Evolutionary conservation across 352 stramenopile genomes (phyloP).

Genomic region (Blastocystis sp.): DNA sequence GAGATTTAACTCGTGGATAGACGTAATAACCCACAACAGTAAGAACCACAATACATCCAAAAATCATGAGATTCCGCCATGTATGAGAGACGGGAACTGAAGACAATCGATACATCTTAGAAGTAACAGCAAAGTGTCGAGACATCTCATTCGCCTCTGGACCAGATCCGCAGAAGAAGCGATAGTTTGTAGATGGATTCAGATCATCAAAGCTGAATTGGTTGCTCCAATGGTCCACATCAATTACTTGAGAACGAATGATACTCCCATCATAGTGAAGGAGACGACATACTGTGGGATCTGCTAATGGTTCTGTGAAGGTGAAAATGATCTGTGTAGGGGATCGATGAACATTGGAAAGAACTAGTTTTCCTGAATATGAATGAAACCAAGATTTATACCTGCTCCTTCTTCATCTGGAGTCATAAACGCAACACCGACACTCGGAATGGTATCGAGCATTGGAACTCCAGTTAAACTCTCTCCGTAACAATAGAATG

Average conservation of each 20-base stretch:
- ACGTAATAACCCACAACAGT: not conserved
- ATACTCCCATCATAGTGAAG: not conserved
- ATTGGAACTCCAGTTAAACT: not conserved
- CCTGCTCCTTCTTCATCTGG: not conserved
- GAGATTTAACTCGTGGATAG: too few species aligned
- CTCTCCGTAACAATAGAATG: not conserved
- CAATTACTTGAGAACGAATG: not conserved
- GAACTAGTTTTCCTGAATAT: not conserved
- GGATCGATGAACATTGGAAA: not conserved
- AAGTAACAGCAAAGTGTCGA: not conserved
- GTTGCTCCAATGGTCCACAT: not conserved
- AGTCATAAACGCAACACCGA: not conserved
- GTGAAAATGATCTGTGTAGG: not conserved
- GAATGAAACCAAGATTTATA: not conserved
- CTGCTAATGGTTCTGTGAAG: not conserved
- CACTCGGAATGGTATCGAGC: not conserved
- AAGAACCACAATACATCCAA: not conserved
- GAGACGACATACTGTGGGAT: not conserved
- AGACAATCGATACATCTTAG: not conserved
- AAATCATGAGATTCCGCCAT: not conserved
- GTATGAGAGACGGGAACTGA: not conserved
- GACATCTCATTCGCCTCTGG: not conserved
- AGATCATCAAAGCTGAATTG: not conserved
- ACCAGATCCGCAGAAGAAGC: not conserved
- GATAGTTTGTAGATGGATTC: not conserved